Evolutionary conservation across 2,329 filamentous ascomycete species (phyloP).

Genomic region (Metarhizium robertsii): DNA sequence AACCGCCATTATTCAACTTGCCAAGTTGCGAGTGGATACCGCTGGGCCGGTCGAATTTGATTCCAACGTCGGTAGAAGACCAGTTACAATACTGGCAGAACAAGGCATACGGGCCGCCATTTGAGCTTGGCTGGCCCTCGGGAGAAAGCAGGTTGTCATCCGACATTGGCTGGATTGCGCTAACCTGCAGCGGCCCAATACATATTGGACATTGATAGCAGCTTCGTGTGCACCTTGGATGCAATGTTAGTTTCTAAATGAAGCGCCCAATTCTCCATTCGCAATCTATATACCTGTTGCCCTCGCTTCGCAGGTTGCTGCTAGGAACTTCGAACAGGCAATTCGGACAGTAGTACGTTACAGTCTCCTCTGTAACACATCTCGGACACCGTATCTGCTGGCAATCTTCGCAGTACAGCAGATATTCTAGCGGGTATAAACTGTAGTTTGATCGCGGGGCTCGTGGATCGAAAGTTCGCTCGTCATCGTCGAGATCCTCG

Average conservation of each 20-base stretch:
- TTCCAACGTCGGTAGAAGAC: conserved; percentile 80
- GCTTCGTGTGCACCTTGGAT: conserved; percentile 71
- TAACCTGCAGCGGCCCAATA: conserved; percentile 68
- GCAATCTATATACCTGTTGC: conserved; percentile 59
- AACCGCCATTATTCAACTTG: conserved; percentile 56
- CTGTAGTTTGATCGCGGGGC: conserved; percentile 81
- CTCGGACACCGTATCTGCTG: conserved; percentile 89
- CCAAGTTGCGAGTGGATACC: conserved; percentile 75
- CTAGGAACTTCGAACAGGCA: conserved; percentile 95
- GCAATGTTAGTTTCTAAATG: conserved; percentile 8
- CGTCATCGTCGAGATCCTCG: conserved; percentile 48
- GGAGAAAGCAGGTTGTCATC: conserved; percentile 34
- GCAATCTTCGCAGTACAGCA: conserved; percentile 96
- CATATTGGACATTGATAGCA: conserved; percentile 95
- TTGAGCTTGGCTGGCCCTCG: conserved; percentile 23
- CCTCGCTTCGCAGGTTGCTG: conserved; percentile 84
- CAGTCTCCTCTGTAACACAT: conserved; percentile 87
- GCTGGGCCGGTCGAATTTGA: conserved; percentile 82
- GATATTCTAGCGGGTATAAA: conserved; percentile 83
- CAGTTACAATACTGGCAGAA: conserved; percentile 88
- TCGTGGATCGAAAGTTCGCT: conserved; percentile 76
- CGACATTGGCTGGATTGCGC: conserved; percentile 52
- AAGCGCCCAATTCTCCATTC: neutral
- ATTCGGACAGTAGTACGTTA: conserved; percentile 90
- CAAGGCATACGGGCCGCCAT: conserved; percentile 59